Evolutionary conservation across 2,329 filamentous ascomycete genomes (phyloP).

Genomic region (Podosphaera xanthii): DNA sequence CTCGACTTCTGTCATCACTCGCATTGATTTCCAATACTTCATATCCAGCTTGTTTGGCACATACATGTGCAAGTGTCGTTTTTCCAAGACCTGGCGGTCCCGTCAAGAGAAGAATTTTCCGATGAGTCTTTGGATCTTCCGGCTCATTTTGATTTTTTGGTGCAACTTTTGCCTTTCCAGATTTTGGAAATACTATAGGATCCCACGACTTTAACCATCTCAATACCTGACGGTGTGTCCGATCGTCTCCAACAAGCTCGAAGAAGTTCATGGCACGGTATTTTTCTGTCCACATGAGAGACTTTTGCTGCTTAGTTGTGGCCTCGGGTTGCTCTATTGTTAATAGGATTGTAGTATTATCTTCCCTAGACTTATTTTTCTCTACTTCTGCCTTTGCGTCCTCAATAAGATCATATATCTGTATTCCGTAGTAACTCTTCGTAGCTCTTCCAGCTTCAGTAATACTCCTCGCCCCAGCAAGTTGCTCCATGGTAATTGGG

Average conservation of each 20-base stretch:
- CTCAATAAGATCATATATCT: constrained; percentile 66
- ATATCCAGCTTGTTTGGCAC: constrained; percentile 83
- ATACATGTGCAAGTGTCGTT: constrained; percentile 89
- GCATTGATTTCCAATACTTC: constrained; percentile 96
- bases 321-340: constrained; percentile 18
- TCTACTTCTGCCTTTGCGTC: constrained; percentile 32
- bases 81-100: constrained; percentile 88
- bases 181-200: constrained; percentile 59
- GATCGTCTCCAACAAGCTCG: constrained; percentile 82
- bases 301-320: constrained; percentile 15
- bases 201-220: constrained; percentile 94
- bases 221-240: constrained; percentile 74
- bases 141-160: constrained; percentile 22
- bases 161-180: constrained; percentile 31
- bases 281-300: constrained; percentile 84
- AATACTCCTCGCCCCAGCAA: constrained; percentile 44
- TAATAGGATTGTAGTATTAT: constrained; percentile 18
- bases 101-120: constrained; percentile 74
- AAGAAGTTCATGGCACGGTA: constrained; percentile 82
- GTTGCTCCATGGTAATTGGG: constrained; percentile 35
- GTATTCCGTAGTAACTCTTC: constrained; percentile 72
- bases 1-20: constrained; percentile 74
- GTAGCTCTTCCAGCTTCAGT: constrained; percentile 45
- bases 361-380: constrained; percentile 18
- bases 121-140: constrained; percentile 52